Evolutionary conservation across 345 rosid species (phyloP), one percentile per base, ranked within the genome.

Genomic region (Passiflora organensis): DNA sequence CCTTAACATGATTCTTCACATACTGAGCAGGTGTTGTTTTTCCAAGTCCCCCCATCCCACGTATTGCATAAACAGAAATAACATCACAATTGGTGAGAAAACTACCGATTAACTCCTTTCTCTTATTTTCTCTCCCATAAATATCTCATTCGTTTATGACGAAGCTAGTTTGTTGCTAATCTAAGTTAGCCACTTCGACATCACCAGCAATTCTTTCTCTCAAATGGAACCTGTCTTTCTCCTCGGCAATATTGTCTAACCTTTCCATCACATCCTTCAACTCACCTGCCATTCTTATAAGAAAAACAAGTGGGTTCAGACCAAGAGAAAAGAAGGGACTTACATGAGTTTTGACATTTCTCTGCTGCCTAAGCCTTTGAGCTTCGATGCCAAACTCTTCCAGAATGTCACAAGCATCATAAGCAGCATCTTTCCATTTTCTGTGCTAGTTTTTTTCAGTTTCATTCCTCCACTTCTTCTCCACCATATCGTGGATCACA

Each of bases 1-100:
- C n/a, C 0, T 12, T 42, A n/a, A 5, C 47, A 42, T 42, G 46
- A 1, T 55, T 55, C 37, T 24, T 41, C 10, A 55, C 37, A 8
- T 22, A 55, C n/a, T 55, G 59, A 39, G 59, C 39, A 52, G 34
- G 56, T 17, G 23, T 52, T 16, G 56, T 52, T 16, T 52, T 52
- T 19, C 56, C 56, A 36, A 42, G 23, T 0, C 59, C 59, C 16
- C 60, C 50, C 50, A 56, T 56, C 12, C 60, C 50, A 2, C 41
- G 43, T 11, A 56, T 17, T 24, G 61, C 61, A 19, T 32, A 8
- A 32, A 57, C 32, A 57, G 51, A 45, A 47, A 32, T 10, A 32
- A 38, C 48, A 16, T 10, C 36, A 14, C 13, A n/a, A 39, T 6
- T 17, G 14, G 46, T 4, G 2, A 38, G 14, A 13, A 59, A 18